Evolutionary conservation across 345 rosid genomes (phyloP).

Genomic region (Lepidium africanum): DNA sequence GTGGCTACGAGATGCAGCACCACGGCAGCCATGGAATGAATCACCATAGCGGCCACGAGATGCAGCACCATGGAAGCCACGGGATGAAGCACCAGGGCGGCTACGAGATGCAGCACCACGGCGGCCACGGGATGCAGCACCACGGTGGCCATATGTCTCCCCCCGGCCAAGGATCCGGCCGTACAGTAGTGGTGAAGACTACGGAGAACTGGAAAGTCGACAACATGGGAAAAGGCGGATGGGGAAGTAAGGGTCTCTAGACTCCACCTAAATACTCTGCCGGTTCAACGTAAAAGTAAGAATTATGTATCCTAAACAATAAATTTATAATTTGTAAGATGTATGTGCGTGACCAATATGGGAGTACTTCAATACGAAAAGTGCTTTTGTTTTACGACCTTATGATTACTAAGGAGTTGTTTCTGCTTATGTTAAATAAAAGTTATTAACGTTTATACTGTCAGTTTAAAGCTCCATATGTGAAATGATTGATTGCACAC

Average conservation of each 20-base stretch:
- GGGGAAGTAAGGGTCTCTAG: slow-evolving; percentile 19
- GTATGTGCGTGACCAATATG: slow-evolving; percentile 4
- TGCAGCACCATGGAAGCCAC: background rate
- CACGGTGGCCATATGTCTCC: background rate
- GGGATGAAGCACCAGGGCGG: background rate
- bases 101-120: slow-evolving; percentile 4
- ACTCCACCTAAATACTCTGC: background rate
- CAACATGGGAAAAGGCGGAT: background rate
- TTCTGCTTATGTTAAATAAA: no score
- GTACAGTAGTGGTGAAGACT: background rate
- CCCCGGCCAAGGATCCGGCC: background rate
- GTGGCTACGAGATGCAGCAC: background rate
- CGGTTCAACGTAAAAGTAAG: slow-evolving; percentile 5
- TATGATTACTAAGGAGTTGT: no score
- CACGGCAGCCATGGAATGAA: background rate
- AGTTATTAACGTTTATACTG: no score
- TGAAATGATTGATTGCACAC: no score
- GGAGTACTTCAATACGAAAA: no score
- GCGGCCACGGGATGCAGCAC: slow-evolving; percentile 1
- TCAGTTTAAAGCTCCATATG: no score
- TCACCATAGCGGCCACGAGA: background rate
- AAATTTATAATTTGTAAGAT: background rate
- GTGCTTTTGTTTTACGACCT: no score
- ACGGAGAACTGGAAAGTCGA: slow-evolving; percentile 2
- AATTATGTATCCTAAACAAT: slow-evolving; percentile 2